phyloP scores from a whole-genome alignment of 192 early-diverging fungal species.

The Coemansia sp. region DNA sequence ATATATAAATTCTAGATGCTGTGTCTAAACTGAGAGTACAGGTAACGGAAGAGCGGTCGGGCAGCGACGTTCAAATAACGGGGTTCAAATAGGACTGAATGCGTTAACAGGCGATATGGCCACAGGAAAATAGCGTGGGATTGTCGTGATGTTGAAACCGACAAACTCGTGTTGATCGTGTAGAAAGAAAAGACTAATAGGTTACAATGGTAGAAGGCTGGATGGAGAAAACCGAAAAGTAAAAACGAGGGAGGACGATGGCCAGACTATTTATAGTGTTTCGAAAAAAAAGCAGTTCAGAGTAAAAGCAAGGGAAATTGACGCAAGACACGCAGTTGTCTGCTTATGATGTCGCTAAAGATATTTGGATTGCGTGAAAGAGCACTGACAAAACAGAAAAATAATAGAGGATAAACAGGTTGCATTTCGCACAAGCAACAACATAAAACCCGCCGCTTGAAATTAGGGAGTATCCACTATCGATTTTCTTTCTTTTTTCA shows the following conservation, averaged over 20 bases:
- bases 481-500: neutral
- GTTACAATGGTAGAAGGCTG: neutral
- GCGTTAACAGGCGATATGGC: neutral
- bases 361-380: neutral
- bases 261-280: neutral
- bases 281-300: neutral
- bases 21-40: slow-evolving; percentile 1
- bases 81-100: neutral
- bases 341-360: neutral
- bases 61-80: neutral
- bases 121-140: neutral
- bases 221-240: slow-evolving; percentile 1
- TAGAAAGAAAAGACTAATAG: slow-evolving; percentile 1
- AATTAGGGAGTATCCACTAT: slow-evolving; percentile 4
- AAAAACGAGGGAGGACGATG: neutral
- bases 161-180: neutral
- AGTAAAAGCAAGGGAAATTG: neutral
- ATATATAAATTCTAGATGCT: neutral
- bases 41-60: neutral
- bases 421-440: neutral
- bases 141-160: neutral
- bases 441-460: neutral
- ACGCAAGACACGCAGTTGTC: neutral
- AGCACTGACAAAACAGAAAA: neutral
- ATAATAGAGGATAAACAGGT: slow-evolving; percentile 11